Base-by-base conservation (phyloP, 331 rosid genomes). In the Acacia concinna region DNA sequence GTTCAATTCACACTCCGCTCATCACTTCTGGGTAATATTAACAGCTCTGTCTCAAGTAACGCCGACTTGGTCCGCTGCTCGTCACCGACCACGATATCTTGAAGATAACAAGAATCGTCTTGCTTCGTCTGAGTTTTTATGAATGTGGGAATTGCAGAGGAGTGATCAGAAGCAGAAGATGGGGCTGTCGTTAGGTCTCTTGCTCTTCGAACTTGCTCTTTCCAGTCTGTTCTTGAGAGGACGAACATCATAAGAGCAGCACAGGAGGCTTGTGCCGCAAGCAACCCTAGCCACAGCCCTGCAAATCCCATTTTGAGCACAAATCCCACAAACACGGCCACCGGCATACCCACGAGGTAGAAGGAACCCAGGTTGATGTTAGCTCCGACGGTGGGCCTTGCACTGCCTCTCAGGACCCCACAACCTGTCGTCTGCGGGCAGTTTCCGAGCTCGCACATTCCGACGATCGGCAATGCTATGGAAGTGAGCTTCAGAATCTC, bases 351-450 rank as follows among this genome's bases (percentile, higher is more conserved):
- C 74, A 96, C 94, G 35, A 93, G 57, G 43, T 96, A 96, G 77
- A 96, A 96, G 7, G 99, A 93, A 4, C 98, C 98, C 71, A 96
- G 71, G 51, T 93, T 96, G 34, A 96, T 93, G 79, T 96, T 96
- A 8, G 98, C 98, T 23, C 98, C 99, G 17, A 88, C 66, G 5
- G 90, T 83, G 1, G 99, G 99, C 75, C 98, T 85, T 0, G 99
- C 99, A 68, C 91, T 91, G 1, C 99, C 99, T 41, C 99, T 84
- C 8, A 96, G 69, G 11, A 91, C 98, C 0, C 99, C 99, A 38
- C 99, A 96, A 0, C 94, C 98, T 0, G 98, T 93, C 14, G 99
- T 96, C 34, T 96, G 99, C 0, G 99, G 99, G 81, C 99, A 96
- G 78, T 96, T 96, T 2, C 99, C 99, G 2, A 96, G 97, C 88